A percentile compares a stretch with the other conserved stretches of the same genome.
Evolutionary conservation across 331 rosid genomes (phyloP).

Genomic region (Pyracantha coccinea): DNA sequence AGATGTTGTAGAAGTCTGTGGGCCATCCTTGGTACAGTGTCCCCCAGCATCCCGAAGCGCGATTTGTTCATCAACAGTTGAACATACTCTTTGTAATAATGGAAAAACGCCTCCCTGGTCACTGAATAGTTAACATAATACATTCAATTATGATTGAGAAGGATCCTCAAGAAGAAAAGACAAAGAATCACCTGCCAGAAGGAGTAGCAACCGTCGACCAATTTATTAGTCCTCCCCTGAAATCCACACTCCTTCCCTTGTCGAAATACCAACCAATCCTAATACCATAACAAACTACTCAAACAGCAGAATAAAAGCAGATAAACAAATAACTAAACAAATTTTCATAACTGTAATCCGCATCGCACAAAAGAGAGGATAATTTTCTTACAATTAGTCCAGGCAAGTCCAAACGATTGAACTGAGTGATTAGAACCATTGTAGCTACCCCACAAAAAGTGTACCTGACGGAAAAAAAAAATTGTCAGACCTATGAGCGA

Average conservation of each 20-base stretch:
- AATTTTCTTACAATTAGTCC: constrained; percentile 54
- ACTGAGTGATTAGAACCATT: constrained; percentile 83
- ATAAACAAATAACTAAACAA: not conserved
- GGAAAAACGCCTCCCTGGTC: constrained; percentile 78
- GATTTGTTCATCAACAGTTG: constrained; percentile 42
- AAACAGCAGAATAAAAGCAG: not conserved
- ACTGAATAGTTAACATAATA: constrained; percentile 7
- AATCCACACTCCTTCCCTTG: constrained; percentile 87
- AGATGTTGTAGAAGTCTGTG: constrained; percentile 17
- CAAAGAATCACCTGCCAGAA: constrained; percentile 80
- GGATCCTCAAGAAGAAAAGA: constrained; percentile 4
- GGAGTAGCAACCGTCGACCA: constrained; percentile 96
- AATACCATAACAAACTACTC: not conserved
- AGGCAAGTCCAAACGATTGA: constrained; percentile 71
- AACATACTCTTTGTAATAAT: constrained; percentile 54
- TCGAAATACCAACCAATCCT: constrained; percentile 90
- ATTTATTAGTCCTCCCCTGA: constrained; percentile 95
- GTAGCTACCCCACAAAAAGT: constrained; percentile 91
- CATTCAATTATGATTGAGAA: constrained; percentile 21
- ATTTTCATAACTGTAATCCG: not conserved
- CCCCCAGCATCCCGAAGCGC: constrained; percentile 2
- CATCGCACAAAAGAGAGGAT: constrained; percentile 4
- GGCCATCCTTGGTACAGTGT: constrained; percentile 2
- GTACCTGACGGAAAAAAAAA: constrained; percentile 46
- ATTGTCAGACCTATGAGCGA: not conserved